These are phyloP conservation scores for Pterulicium gracile DNA, from an alignment of 1,284 basidiomycete genomes.

Conservation along the genomic window DNA sequence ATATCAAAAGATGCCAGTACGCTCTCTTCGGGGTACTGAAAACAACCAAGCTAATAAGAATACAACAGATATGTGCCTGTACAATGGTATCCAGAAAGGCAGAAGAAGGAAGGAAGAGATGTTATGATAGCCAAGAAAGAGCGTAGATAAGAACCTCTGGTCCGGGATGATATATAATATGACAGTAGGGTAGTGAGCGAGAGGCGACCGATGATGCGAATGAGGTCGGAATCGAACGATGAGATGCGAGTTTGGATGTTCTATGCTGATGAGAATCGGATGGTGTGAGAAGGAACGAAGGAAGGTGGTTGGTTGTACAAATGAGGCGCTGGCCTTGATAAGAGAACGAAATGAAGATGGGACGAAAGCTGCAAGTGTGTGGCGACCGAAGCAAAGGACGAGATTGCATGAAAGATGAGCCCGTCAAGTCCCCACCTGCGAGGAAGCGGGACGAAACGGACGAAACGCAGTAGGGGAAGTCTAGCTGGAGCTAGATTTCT, in stretches of 20 bases:
- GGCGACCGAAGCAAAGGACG: no score
- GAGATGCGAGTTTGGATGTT: no score
- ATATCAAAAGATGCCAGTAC: neutral
- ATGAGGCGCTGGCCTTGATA: neutral
- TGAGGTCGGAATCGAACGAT: neutral
- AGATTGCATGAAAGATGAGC: no score
- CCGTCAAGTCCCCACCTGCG: no score
- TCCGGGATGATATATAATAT: neutral
- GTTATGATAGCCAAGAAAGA: neutral
- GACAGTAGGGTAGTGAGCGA: neutral
- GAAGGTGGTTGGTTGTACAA: neutral
- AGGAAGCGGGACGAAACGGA: no score
- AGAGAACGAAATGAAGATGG: neutral
- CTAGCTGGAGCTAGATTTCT: no score
- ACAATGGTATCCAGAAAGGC: no score
- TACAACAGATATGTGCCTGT: no score
- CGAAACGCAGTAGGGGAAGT: no score
- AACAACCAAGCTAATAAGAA: neutral
- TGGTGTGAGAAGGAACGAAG: neutral
- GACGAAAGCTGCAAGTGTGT: no score
- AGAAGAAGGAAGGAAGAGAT: neutral
- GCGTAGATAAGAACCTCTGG: neutral
- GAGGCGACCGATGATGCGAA: neutral
- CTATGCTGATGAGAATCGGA: neutral
- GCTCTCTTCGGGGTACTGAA: neutral